phyloP scores from a whole-genome alignment of 352 stramenopile genomes.

The Globisporangium mamillatum region DNA sequence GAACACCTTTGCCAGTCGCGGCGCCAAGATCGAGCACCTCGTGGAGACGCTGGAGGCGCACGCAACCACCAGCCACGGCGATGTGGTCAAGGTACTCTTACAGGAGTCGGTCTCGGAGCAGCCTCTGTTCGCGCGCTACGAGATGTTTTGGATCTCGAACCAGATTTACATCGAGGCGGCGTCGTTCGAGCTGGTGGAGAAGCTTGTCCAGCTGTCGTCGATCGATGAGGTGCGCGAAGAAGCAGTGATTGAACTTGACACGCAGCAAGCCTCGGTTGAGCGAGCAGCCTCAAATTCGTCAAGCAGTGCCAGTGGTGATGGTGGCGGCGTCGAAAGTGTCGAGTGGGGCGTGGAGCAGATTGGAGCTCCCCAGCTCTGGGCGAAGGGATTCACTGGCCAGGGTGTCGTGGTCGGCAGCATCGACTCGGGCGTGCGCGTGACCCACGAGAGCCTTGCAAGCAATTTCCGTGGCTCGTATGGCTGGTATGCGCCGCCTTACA shows the following conservation, averaged over 20 bases:
- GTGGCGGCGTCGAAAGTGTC: background rate
- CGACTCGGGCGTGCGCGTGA: conserved; percentile 18
- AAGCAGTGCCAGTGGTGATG: too few relatives aligned
- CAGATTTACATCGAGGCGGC: conserved; percentile 26
- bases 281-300: too few relatives aligned
- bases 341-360: conserved; percentile 21
- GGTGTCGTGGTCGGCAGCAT: conserved; percentile 20
- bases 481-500: conserved; percentile 15
- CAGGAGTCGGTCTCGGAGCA: conserved; percentile 10
- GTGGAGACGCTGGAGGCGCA: too few relatives aligned
- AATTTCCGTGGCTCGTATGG: conserved; percentile 6
- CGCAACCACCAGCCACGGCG: background rate
- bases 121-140: conserved; percentile 16
- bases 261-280: background rate
- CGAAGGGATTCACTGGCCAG: conserved; percentile 9
- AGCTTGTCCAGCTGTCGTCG: conserved; percentile 15
- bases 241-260: background rate
- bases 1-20: too few relatives aligned
- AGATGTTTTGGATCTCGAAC: conserved; percentile 33
- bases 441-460: conserved; percentile 12
- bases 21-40: too few relatives aligned
- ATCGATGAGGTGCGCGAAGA: conserved; percentile 23
- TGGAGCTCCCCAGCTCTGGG: conserved; percentile 12
- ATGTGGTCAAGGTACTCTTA: conserved; percentile 15
- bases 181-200: conserved; percentile 24